Evolutionary conservation across 2,329 filamentous ascomycete genomes (phyloP), one percentile per base, ranked within the genome.

Genomic region (Penicillium sclerotigenum): DNA sequence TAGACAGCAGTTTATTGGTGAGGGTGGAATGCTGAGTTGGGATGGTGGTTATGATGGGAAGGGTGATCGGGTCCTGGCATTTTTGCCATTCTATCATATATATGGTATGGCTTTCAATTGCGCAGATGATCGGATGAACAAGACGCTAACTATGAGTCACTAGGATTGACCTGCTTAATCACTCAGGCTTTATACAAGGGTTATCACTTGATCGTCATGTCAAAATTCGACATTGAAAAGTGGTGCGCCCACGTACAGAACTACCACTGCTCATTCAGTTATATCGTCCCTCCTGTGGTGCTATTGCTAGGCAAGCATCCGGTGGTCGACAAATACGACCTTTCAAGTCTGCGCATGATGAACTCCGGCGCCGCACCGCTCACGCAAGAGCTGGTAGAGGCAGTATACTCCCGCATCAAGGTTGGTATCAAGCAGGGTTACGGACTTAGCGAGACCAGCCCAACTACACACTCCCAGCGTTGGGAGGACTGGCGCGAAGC

Each of bases 381-480:
- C 38, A 93, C 90, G 0, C 78, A 80, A 31, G 91, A 96, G 60
- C 82, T 97, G 2, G 88, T 93, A 1, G 84, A 91, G 53, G 82
- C 85, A 9, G 83, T 94, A 3, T 89, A 90, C 79, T 74, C 83
- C 20, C 84, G 91, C 8, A 83, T 94, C 56, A 85, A 85, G 49
- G 80, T 95, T 20, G 87, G 87, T 2, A 85, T 96, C 58, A 97
- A 96, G 79, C 93, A 97, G 75, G 92, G 90, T 18, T 97, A 96
- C 69, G 93, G 93, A 0, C 81, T 97, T 5, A 91, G 87, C 5
- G 93, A 97, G 77, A 95, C 91, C 14, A 87, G 87, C 26, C 91
- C 92, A 0, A 88, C 86, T 1, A 89, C 90, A 0, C 87, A 91
- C 64, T 84, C 84, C 10, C 90, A 91, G 73, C 77, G 81, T 8